Evolutionary conservation across 1,139 yeast genomes (phyloP), one percentile per base, ranked within the genome.

Genomic region (Pneumocystis wakefieldiae): DNA sequence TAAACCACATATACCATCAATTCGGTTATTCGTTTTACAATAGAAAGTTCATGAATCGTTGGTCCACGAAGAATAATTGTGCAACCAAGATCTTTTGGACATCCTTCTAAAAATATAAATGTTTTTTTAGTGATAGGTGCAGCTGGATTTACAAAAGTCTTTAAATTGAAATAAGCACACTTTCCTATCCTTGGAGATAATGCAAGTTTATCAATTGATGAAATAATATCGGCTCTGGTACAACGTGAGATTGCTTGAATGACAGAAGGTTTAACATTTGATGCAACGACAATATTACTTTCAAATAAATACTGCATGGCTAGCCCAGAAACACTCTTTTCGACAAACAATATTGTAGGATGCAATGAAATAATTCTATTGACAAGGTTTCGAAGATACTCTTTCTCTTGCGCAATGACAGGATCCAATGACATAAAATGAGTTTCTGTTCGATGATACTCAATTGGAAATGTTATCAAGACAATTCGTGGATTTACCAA

Each of bases 381-480:
- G 0, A 90, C 95, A 61, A 92, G 77, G 69, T 91, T 91, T 63
- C 85, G 82, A 60, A 92, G 79, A 70, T 87, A 91, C 67, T 92
- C 97, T 60, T 81, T 78, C 71, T 92, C 97, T 71, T 94, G 98
- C 0, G 94, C 88, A 62, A 89, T 79, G 0, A 92, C 86, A 3
- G 95, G 87, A 64, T 89, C 85, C 65, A 92, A 76, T 71, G 95
- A 86, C 72, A 90, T 83, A 65, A 90, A 87, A 62, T 79, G 82
- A 59, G 64, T 62, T 53, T 82, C 86, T 64, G 86, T 92, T 66
- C 86, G 83, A 67, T 85, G 80, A 69, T 90, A 92, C 71, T 91
- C 97, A 36, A 94, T 77, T 0, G 97, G 96, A 70, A 94, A 92
- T 79, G 90, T 86, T 12, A 94, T 79, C 39, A 94, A 77, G 64